Base-by-base conservation (phyloP, 176 grass and related monocot genomes). In the Triticum urartu region DNA sequence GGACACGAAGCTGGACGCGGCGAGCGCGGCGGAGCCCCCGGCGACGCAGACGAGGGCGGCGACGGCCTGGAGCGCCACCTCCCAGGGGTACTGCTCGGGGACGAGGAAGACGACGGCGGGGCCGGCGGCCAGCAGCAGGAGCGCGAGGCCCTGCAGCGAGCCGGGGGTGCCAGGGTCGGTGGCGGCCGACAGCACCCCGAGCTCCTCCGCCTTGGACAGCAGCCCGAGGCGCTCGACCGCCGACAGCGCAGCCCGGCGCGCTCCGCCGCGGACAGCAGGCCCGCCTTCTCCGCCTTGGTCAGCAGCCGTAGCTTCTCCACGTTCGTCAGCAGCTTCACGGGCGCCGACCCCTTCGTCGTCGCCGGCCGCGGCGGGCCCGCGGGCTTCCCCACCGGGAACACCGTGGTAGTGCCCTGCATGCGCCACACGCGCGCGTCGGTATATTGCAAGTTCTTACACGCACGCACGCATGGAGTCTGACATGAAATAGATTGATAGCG, bases 301-400 rank as follows among this genome's bases (percentile, higher is more conserved):
- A 99, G 89, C 75, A 99, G 94, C 78, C 94, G 91, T 38, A 99
- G 92, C 89, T 87, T 92, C 75, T 99, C 92, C 70, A 99, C 94
- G 87, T 99, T 99, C 56, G 97, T 94, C 54, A 99, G 77, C 38
- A 99, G 94, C 85, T 94, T 96, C 81, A 99, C 87, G 22, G 86
- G 86, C 54, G 84, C 24, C 43, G 79, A 34, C 60, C 40, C 73
- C 22, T 87, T 89, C 48, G 70, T 82, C 76, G 64, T 89, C 22
- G 81, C 78, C 15, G 89, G 28, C 82, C 89, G 78, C 18, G 75
- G 30, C 28, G 93, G 93, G 0, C 86, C 96, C 7, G 86, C 96
- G 0, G 84, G 91, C 82, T 90, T 88, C 7, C 93, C 93, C 22
- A 92, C 15, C 34, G 97, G 97, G 79, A 98, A 98, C 79, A 98